phyloP scores from a whole-genome alignment of 1,284 basidiomycete species.

The Leccinum pachyderme region DNA sequence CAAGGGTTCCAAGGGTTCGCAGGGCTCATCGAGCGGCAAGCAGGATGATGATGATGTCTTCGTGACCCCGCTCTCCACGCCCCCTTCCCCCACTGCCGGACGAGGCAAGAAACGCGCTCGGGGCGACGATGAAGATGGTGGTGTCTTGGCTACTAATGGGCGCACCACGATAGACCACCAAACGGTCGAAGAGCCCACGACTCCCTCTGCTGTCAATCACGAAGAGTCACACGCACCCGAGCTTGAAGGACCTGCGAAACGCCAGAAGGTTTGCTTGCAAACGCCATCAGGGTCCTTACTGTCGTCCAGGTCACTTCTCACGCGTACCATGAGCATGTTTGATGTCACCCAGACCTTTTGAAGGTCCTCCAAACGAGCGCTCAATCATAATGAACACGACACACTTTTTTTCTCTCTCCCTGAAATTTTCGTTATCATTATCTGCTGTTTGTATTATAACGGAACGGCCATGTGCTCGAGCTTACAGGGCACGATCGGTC shows the following conservation, averaged over 20 bases:
- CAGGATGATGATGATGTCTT: background rate
- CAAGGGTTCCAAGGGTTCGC: background rate
- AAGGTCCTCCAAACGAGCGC: background rate
- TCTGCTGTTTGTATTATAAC: constrained; percentile 1
- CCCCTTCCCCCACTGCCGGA: constrained; percentile 8
- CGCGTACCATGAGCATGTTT: constrained; percentile 4
- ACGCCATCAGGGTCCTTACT: background rate
- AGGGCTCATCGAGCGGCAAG: background rate
- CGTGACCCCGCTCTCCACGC: background rate
- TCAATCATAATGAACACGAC: background rate
- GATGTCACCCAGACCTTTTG: constrained; percentile 4
- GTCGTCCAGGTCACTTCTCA: background rate
- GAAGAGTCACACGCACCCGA: constrained; percentile 3
- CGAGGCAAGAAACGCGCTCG: constrained; percentile 20
- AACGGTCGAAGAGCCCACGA: background rate
- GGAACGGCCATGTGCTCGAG: background rate
- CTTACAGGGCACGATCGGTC: constrained; percentile 1
- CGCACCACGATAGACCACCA: background rate
- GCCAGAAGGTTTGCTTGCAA: constrained; percentile 14
- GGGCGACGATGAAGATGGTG: constrained; percentile 8
- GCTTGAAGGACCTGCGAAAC: constrained; percentile 13
- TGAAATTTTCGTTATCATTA: background rate
- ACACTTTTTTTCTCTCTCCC: background rate
- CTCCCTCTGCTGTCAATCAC: constrained; percentile 1
- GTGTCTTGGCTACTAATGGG: background rate